Conservation (phyloP, 306 rosid genomes). For the Senna tora region DNA sequence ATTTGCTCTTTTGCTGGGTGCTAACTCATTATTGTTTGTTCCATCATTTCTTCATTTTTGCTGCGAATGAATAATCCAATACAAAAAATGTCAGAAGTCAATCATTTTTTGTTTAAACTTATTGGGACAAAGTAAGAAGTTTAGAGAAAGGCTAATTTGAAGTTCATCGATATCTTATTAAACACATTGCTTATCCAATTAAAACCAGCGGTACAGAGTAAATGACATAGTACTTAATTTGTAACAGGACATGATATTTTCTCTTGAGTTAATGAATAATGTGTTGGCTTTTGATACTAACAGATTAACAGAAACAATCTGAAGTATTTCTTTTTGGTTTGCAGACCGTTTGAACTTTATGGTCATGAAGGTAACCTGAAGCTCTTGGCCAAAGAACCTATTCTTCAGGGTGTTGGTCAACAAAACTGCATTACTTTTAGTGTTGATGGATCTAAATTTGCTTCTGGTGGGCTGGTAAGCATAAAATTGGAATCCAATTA, state of each 20-base stretch:
- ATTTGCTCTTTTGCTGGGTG: not conserved
- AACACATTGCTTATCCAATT: not conserved
- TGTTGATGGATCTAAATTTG: constrained; percentile 87
- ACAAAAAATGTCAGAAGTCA: not conserved
- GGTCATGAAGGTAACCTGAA: constrained; percentile 57
- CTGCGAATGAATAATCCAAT: not conserved
- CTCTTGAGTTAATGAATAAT: constrained; percentile 2
- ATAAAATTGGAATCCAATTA: constrained; percentile 21
- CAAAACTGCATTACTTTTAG: constrained; percentile 79
- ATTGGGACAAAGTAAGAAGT: not conserved
- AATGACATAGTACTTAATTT: not conserved
- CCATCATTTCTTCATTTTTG: not conserved
- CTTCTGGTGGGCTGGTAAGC: constrained; percentile 85
- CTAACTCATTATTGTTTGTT: not conserved
- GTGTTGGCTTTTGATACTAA: not conserved
- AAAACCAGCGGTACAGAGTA: not conserved
- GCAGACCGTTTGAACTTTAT: constrained; percentile 71
- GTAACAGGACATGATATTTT: constrained; percentile 9
- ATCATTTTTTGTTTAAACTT: not conserved
- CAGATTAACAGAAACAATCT: not conserved
- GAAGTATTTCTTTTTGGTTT: constrained; percentile 27
- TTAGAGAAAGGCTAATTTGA: not conserved
- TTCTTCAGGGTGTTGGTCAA: constrained; percentile 63
- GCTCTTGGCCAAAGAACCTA: constrained; percentile 66
- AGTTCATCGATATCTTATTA: not conserved